Conservation (phyloP, 2,329 filamentous ascomycete species). For the Paraphoma chrysanthemicola region DNA sequence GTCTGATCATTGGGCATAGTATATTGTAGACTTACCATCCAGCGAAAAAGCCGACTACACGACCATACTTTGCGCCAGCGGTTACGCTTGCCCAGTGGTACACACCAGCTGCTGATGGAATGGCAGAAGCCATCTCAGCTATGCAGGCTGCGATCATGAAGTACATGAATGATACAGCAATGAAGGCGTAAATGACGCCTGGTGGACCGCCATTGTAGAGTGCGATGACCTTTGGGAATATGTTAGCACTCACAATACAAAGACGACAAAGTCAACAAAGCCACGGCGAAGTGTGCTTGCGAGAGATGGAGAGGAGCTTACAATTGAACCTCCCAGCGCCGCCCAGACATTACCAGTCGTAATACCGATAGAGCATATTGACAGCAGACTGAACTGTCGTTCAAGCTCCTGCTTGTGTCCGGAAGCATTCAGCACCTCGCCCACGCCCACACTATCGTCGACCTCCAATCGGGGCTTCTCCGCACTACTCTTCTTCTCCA, state of each 20-base stretch:
- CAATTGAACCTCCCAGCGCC: slow-evolving; percentile 57
- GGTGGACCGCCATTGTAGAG: slow-evolving; percentile 56
- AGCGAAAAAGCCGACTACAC: slow-evolving; percentile 57
- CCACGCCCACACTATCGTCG: slow-evolving; percentile 29
- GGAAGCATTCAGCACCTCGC: slow-evolving; percentile 56
- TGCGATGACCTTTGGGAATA: slow-evolving; percentile 40
- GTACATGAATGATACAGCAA: slow-evolving; percentile 59
- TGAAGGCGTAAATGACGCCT: slow-evolving; percentile 57
- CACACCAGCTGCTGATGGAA: slow-evolving; percentile 53
- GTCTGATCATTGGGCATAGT: background rate
- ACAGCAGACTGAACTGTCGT: slow-evolving; percentile 57
- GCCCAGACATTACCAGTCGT: slow-evolving; percentile 54
- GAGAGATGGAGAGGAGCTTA: slow-evolving; percentile 24
- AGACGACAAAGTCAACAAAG: too few species aligned
- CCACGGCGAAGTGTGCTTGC: too few species aligned
- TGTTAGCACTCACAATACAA: background rate
- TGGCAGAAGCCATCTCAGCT: slow-evolving; percentile 57
- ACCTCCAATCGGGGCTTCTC: slow-evolving; percentile 19
- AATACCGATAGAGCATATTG: slow-evolving; percentile 56
- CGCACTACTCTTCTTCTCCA: slow-evolving; percentile 12
- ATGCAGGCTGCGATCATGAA: slow-evolving; percentile 59
- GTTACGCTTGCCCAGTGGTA: slow-evolving; percentile 63
- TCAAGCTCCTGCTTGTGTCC: slow-evolving; percentile 61
- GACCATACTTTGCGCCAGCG: slow-evolving; percentile 55
- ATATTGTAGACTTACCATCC: slow-evolving; percentile 48